A percentile compares a stretch with the other conserved stretches of the same genome.
These are phyloP conservation scores for Verruconis gallopava DNA, from an alignment of 2,329 filamentous ascomycete species.

Conservation along the genomic window DNA sequence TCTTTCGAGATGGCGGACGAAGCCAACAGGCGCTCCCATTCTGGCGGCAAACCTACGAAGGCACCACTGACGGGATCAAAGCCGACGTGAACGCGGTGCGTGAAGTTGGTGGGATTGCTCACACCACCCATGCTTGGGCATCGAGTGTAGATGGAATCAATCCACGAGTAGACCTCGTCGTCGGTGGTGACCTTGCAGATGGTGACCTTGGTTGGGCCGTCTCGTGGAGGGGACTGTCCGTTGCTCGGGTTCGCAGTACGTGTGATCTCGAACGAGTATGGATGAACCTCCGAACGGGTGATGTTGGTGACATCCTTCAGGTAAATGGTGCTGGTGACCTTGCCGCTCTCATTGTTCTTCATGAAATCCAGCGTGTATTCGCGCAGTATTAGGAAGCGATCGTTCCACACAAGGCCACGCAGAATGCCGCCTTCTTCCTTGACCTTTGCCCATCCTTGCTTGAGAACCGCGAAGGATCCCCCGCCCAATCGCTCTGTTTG, in stretches of 20 bases:
- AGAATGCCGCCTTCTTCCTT: constrained; percentile 86
- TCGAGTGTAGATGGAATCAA: constrained; percentile 92
- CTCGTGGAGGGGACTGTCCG: constrained; percentile 58
- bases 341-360: constrained; percentile 71
- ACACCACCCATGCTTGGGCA: constrained; percentile 97
- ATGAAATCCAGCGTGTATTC: constrained; percentile 91
- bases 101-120: constrained; percentile 97
- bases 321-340: constrained; percentile 72
- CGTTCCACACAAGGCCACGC: constrained; percentile 70
- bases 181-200: constrained; percentile 91
- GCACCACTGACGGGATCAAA: constrained; percentile 93
- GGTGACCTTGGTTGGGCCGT: constrained; percentile 68
- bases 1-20: constrained; percentile 97
- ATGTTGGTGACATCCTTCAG: constrained; percentile 84
- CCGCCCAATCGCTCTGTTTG: constrained; percentile 28
- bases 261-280: constrained; percentile 89
- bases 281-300: constrained; percentile 77
- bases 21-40: constrained; percentile 95
- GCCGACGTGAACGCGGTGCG: constrained; percentile 90
- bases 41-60: constrained; percentile 84
- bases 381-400: constrained; percentile 80
- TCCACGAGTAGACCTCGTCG: constrained; percentile 97
- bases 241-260: constrained; percentile 48
- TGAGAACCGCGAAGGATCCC: constrained; percentile 28
- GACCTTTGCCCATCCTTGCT: constrained; percentile 64